A percentile compares a stretch with the other conserved stretches of the same genome.
These are phyloP conservation scores for Lophiostoma macrostomum DNA, from an alignment of 495 filamentous ascomycete genomes.

Conservation along the genomic window DNA sequence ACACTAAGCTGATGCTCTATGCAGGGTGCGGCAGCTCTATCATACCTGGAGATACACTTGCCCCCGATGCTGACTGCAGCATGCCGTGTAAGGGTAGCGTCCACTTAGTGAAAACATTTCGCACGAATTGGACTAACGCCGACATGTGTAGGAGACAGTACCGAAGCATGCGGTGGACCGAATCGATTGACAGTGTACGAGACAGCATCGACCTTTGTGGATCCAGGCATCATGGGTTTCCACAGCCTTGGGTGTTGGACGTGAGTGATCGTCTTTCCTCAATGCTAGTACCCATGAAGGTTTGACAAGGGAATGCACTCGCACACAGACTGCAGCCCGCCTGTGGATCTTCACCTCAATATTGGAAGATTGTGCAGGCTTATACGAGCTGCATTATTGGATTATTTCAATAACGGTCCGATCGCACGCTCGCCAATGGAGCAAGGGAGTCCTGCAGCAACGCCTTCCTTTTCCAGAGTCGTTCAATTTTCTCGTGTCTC, in stretches of 20 bases:
- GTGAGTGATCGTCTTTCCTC: slow-evolving; percentile 12
- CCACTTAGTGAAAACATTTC: neutral
- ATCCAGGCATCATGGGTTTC: slow-evolving; percentile 26
- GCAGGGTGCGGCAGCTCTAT: slow-evolving; percentile 25
- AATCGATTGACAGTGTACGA: slow-evolving; percentile 26
- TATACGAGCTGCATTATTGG: neutral
- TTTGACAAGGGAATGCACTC: no score
- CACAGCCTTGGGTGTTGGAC: slow-evolving; percentile 24
- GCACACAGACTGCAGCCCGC: no score
- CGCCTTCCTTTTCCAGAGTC: slow-evolving; percentile 5
- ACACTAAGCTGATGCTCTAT: no score
- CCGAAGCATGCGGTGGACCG: slow-evolving; percentile 25
- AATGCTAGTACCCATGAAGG: no score
- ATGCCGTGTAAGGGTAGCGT: slow-evolving; percentile 26
- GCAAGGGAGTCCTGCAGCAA: neutral
- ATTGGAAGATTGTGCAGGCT: no score
- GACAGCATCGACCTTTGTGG: slow-evolving; percentile 25
- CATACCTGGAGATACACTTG: neutral
- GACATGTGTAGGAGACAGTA: slow-evolving; percentile 11
- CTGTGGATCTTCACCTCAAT: no score
- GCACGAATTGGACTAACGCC: neutral
- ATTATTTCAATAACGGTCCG: neutral
- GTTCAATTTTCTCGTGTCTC: neutral
- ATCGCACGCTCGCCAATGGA: neutral
- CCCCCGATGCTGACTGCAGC: slow-evolving; percentile 9